Base-by-base conservation (phyloP, 2,329 filamentous ascomycete species). In the Penicillium sp. region DNA sequence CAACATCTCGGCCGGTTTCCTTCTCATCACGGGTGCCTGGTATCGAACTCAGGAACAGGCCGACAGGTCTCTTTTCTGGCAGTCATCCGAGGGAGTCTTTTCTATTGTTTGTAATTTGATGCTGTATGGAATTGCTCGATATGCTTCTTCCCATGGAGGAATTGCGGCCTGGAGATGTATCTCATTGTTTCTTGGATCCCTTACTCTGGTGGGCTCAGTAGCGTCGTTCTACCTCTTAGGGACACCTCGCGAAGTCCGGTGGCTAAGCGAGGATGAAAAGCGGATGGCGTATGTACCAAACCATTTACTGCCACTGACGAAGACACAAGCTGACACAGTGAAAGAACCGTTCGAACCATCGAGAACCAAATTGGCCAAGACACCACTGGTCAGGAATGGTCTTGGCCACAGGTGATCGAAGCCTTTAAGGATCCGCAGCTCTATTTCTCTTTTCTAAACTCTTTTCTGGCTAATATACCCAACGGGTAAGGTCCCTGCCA, bases 1-100 rank as follows among this genome's bases (percentile, higher is more conserved):
- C 54, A 72, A 69, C 5, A 71, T 74, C 46, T 66, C 63, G 0
- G 69, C 71, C 0, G 70, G 69, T 7, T 73, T 38, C 12, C 12
- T 38, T n/a, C 35, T 38, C 12, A n/a, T 38, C 3, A 38, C 35
- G 3, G 35, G 35, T 71, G 65, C 62, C 5, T 74, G 70, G 71
- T 73, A 74, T 42, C 62, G 63, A 2, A 65, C 65, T 0, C 65
- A 71, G 21, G 71, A 73, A 49, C 71, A 74, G 50, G 62, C 68
- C 2, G 63, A 66, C 8, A 64, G 71, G 7, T 63, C 69, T 1
- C 64, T 74, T 0, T 68, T 74, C 59, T 74, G 70, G 64, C 68
- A 71, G 47, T 69, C 68, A 9, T 69, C 71, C 24, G 71, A 72
- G 30, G 70, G 70, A 1, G 68, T 68, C 43, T 71, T 73, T 35